phyloP scores from a whole-genome alignment of 1,139 yeast species.

The Saccharomyces hybrid region DNA sequence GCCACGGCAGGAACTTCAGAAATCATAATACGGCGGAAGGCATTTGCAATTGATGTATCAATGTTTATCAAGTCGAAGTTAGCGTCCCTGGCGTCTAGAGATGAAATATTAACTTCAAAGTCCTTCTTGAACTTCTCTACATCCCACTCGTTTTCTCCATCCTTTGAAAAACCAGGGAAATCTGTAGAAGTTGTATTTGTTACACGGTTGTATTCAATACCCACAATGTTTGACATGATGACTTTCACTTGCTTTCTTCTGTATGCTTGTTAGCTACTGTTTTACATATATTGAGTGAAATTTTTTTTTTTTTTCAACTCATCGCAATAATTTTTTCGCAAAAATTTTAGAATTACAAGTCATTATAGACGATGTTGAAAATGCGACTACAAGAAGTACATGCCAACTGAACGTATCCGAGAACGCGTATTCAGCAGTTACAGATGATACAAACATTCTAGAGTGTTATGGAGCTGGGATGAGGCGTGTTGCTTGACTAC shows the following conservation, averaged over 20 bases:
- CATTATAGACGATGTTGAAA: not conserved
- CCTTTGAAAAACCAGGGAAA: slow-evolving; percentile 73
- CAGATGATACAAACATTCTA: too few species aligned
- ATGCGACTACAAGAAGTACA: not conserved
- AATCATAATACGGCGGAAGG: slow-evolving; percentile 94
- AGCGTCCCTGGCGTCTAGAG: slow-evolving; percentile 60
- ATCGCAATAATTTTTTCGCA: slow-evolving; percentile 27
- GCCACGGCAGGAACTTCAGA: slow-evolving; percentile 96
- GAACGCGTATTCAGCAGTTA: too few species aligned
- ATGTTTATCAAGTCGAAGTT: slow-evolving; percentile 81
- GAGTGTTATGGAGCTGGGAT: too few species aligned
- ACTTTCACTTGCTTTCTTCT: not conserved
- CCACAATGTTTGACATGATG: slow-evolving; percentile 53
- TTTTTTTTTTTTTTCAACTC: slow-evolving; percentile 1
- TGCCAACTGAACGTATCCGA: too few species aligned
- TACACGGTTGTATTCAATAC: slow-evolving; percentile 85
- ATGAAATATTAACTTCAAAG: slow-evolving; percentile 63
- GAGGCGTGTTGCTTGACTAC: too few species aligned
- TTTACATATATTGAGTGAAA: not conserved
- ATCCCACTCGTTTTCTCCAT: slow-evolving; percentile 73
- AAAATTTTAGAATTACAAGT: too few species aligned
- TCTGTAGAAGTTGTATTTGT: slow-evolving; percentile 82
- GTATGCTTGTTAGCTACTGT: not conserved
- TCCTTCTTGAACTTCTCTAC: slow-evolving; percentile 66
- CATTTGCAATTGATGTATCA: slow-evolving; percentile 94